Evolutionary conservation across 176 grass and related monocot genomes (phyloP).

Genomic region (Rhynchospora pubera): DNA sequence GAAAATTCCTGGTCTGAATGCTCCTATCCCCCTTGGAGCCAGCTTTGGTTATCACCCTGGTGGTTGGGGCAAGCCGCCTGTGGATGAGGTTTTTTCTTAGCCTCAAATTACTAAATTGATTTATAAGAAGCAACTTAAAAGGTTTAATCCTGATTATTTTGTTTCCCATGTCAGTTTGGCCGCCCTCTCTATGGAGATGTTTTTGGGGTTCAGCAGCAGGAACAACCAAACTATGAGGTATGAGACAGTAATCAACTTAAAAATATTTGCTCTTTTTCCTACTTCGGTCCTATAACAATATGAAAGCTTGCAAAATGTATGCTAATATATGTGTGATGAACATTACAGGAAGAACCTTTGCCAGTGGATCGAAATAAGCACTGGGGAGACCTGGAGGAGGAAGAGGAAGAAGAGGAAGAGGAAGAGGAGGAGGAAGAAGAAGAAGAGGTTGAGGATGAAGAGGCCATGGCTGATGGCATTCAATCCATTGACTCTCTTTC

Average conservation of each 20-base stretch:
- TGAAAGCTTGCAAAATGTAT: conserved; percentile 9
- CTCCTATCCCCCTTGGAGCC: conserved; percentile 75
- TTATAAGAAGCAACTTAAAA: neutral
- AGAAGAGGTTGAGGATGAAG: conserved; percentile 56
- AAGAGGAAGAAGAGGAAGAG: conserved; percentile 70
- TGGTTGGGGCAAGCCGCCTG: conserved; percentile 86
- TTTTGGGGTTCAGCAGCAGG: conserved; percentile 73
- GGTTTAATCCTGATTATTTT: conserved; percentile 21
- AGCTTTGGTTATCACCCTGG: conserved; percentile 94
- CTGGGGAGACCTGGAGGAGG: conserved; percentile 93
- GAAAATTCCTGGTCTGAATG: conserved; percentile 93
- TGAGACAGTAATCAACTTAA: neutral
- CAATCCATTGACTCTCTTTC: conserved; percentile 86
- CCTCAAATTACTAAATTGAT: neutral
- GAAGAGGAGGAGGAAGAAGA: conserved; percentile 50
- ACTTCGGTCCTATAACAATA: neutral
- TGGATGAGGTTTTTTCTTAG: conserved; percentile 51
- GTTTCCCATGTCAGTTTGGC: conserved; percentile 49
- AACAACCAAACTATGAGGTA: conserved; percentile 89
- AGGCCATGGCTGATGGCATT: conserved; percentile 77
- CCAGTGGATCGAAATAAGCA: conserved; percentile 87
- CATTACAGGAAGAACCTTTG: conserved; percentile 51
- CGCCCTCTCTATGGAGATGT: conserved; percentile 72
- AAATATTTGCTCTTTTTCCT: neutral
- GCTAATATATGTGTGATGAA: neutral